phyloP scores from a whole-genome alignment of 2,329 filamentous ascomycete genomes.

The Ophioceras dolichostomum region DNA sequence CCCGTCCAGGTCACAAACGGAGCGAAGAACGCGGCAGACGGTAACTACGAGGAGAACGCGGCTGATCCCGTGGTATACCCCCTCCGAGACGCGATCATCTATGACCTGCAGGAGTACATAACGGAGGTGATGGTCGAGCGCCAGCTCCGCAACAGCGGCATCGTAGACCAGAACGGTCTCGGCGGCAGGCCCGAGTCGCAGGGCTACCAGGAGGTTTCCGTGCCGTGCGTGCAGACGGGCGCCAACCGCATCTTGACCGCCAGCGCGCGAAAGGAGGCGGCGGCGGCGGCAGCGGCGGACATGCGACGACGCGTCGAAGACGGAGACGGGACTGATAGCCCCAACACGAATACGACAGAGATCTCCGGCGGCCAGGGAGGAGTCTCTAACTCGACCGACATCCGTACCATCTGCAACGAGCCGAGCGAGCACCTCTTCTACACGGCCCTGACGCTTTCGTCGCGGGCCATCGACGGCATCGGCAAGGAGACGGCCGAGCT shows the following conservation, averaged over 20 bases:
- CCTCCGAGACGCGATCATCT: slow-evolving; percentile 1
- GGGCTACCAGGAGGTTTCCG: slow-evolving; percentile 28
- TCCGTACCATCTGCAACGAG: slow-evolving; percentile 20
- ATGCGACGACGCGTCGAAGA: neutral
- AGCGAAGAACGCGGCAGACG: neutral
- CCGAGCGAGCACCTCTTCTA: slow-evolving; percentile 38
- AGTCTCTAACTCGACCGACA: too few relatives aligned
- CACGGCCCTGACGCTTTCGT: slow-evolving; percentile 32
- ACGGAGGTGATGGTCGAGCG: slow-evolving; percentile 2
- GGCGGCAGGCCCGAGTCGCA: slow-evolving; percentile 21
- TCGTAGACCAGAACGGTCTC: slow-evolving; percentile 29
- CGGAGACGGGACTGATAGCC: neutral
- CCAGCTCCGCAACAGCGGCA: slow-evolving; percentile 9
- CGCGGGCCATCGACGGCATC: slow-evolving; percentile 16
- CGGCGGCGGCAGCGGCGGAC: too few relatives aligned
- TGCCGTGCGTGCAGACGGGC: slow-evolving; percentile 23
- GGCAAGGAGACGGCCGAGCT: slow-evolving; percentile 2
- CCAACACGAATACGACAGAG: neutral
- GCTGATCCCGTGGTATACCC: neutral
- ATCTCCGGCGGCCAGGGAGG: too few relatives aligned
- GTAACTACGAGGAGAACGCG: too few relatives aligned
- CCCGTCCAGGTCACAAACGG: slow-evolving; percentile 4
- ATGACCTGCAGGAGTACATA: slow-evolving; percentile 6
- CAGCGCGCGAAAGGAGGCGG: slow-evolving; percentile 3
- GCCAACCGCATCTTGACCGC: too few relatives aligned